phyloP scores from a whole-genome alignment of 2,329 filamentous ascomycete genomes.

The Laburnicola sp. region DNA sequence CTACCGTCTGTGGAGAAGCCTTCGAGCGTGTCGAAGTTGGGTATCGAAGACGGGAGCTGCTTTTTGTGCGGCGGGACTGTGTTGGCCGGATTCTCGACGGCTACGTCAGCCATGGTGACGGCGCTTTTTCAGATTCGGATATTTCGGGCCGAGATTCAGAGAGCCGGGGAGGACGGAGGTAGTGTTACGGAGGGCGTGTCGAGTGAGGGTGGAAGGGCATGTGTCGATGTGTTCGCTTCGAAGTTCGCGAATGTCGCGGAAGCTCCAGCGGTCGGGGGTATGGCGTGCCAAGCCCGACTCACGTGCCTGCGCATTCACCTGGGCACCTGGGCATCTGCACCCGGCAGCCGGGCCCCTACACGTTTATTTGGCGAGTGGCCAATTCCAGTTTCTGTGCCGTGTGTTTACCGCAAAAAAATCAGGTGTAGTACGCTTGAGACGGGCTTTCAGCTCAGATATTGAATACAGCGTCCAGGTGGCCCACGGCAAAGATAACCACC shows the following conservation, averaged over 20 bases:
- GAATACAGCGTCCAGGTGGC: conserved; percentile 9
- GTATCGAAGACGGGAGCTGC: conserved; percentile 75
- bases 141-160: conserved; percentile 1
- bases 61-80: conserved; percentile 78
- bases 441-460: too few species aligned
- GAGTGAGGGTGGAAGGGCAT: conserved; percentile 7
- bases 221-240: conserved; percentile 19
- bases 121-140: conserved; percentile 1
- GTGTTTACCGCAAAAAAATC: too few species aligned
- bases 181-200: conserved; percentile 1
- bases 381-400: too few species aligned
- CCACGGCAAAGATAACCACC: conserved; percentile 29
- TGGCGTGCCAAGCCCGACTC: conserved; percentile 29
- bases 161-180: background rate
- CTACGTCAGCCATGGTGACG: conserved; percentile 76
- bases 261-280: conserved; percentile 30
- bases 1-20: conserved; percentile 77
- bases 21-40: conserved; percentile 87
- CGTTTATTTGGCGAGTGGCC: too few species aligned
- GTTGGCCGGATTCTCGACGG: conserved; percentile 79
- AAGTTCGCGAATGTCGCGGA: conserved; percentile 23
- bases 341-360: too few species aligned
- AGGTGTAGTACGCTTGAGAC: too few species aligned
- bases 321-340: background rate
- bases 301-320: conserved; percentile 13